Base-by-base conservation (phyloP, 352 stramenopile species). In the Thraustotheca clavata region DNA sequence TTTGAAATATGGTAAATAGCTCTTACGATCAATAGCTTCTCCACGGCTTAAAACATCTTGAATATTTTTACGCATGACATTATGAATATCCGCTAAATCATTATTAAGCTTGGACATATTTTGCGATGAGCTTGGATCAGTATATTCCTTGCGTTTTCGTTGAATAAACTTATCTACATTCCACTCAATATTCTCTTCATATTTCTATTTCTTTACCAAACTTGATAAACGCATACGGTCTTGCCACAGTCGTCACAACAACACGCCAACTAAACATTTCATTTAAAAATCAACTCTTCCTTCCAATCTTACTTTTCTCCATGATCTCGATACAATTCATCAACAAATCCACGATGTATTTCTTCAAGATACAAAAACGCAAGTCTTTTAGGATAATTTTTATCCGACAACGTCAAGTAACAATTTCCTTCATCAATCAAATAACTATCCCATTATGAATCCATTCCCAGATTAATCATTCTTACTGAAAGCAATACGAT, bases 201-300 rank as follows among this genome's bases (percentile, higher is more conserved):
- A 29, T 52, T 70, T n/a, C n/a, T n/a, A n/a, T n/a, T n/a, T 4
- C 69, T 79, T 60, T 67, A 89, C 86, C 95, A 69, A 98, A 98
- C 78, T 98, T 98, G 70, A 99, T 99, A 74, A 99, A 99, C 34
- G 92, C 92, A 70, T 99, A 99, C n/a, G 96, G 96, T 24, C 96
- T 86, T 49, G 91, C 93, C 31, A 98, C 95, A 14, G 95, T 98
- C 41, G 94, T 92, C 35, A 99, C 89, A 32, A 91, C 75, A 46
- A 92, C 77, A 49, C 90, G 78, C 91, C 93, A 98, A 54, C 83
- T 69, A 26, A 40, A 33, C 22, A 26, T 65, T 14, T 22, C 46
- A 3, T 16, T 12, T 24, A 65, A 24, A 18, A 29, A 68, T 26
- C 18, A 18, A 9, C 39, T 27, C 35, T 20, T 26, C 22, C 26